phyloP scores from a whole-genome alignment of 768 basidiomycete genomes.

The Cyclocybe aegerita region DNA sequence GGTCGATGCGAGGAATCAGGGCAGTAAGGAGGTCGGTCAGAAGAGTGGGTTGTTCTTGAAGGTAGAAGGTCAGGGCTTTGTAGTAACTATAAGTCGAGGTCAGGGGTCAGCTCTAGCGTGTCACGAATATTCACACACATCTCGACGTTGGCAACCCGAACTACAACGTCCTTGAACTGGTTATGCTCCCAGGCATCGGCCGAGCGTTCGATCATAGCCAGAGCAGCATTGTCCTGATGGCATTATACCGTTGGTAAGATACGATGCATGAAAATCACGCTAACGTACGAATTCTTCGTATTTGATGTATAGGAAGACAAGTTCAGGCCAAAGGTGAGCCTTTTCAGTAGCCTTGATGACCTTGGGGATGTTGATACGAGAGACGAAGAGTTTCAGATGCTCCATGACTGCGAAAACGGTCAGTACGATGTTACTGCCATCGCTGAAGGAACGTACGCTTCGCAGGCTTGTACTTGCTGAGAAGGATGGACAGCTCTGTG shows the following conservation, averaged over 20 bases:
- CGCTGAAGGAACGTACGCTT: conserved; percentile 61
- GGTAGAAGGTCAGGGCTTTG: conserved; percentile 92
- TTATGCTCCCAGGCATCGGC: conserved; percentile 99
- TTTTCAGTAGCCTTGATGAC: conserved; percentile 96
- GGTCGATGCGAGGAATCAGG: conserved; percentile 92
- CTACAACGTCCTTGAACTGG: conserved; percentile 98
- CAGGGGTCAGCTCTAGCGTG: conserved; percentile 2
- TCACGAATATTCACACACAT: conserved; percentile 53
- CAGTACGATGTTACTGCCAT: conserved; percentile 1
- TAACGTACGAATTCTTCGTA: conserved; percentile 87
- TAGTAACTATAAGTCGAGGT: conserved; percentile 65
- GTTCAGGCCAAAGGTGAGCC: conserved; percentile 96
- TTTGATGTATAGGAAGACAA: conserved; percentile 98
- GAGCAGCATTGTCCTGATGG: conserved; percentile 86
- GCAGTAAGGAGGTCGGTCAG: conserved; percentile 92
- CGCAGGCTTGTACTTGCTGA: conserved; percentile 94
- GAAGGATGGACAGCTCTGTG: conserved; percentile 87
- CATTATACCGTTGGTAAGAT: not conserved
- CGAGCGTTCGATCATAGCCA: conserved; percentile 98
- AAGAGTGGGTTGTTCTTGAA: conserved; percentile 90
- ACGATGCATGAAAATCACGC: not conserved
- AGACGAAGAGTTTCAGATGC: conserved; percentile 93
- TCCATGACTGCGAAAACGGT: conserved; percentile 78
- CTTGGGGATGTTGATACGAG: conserved; percentile 98
- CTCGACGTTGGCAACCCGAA: conserved; percentile 96